A percentile compares a stretch with the other conserved stretches of the same genome.
Evolutionary conservation across 2,329 filamentous ascomycete species (phyloP).

Genomic region (Immersiporthe knoxdaviesiana): DNA sequence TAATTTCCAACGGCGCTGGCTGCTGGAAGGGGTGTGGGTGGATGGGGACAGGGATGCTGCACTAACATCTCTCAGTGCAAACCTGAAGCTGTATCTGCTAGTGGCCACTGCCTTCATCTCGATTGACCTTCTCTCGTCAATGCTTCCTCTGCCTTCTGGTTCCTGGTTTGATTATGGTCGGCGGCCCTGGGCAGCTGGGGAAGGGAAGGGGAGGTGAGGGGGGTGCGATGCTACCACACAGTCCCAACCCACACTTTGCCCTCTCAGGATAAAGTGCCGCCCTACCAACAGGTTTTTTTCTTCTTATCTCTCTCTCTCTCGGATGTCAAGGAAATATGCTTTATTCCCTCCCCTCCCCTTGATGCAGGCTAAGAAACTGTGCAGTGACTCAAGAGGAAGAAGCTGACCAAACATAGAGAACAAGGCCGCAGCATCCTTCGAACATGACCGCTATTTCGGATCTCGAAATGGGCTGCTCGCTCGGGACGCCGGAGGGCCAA

Average conservation of each 20-base stretch:
- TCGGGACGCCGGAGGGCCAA: neutral
- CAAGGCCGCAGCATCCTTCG: neutral
- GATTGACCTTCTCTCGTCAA: neutral
- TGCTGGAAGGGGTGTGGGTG: constrained; percentile 1
- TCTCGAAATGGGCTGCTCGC: neutral
- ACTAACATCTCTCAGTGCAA: neutral
- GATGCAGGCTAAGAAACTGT: too few species aligned
- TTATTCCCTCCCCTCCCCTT: neutral
- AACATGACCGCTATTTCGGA: constrained; percentile 3
- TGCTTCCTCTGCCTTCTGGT: neutral
- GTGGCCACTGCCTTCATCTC: neutral
- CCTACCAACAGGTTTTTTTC: neutral
- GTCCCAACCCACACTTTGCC: neutral
- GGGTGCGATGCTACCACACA: neutral
- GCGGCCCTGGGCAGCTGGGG: neutral
- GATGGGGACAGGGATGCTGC: neutral
- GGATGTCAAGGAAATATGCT: neutral
- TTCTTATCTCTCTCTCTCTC: neutral
- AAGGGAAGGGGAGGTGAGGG: too few species aligned
- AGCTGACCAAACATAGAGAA: neutral
- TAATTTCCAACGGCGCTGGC: constrained; percentile 8
- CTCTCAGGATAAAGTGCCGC: constrained; percentile 1
- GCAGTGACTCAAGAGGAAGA: neutral
- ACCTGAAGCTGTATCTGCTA: neutral
- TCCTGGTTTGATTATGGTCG: constrained; percentile 1